Conservation (phyloP, 1,284 basidiomycete species). For the Cutaneotrichosporon dermatis region DNA sequence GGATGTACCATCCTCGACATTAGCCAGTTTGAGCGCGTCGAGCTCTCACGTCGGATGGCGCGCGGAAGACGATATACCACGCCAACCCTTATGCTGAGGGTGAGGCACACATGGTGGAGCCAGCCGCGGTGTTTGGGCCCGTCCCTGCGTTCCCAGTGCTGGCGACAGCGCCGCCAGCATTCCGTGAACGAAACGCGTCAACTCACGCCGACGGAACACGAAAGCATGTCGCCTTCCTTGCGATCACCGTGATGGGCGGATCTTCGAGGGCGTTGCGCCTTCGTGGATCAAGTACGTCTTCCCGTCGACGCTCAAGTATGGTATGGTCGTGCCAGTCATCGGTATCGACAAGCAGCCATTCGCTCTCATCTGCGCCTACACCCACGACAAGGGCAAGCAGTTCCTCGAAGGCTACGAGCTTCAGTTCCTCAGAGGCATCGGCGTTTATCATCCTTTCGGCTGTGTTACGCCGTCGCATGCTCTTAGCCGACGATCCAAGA, state of each 20-base stretch:
- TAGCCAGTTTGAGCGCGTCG: constrained; percentile 80
- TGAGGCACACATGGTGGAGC: constrained; percentile 31
- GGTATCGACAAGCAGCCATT: constrained; percentile 92
- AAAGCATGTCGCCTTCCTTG: constrained; percentile 69
- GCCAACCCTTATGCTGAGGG: constrained; percentile 41
- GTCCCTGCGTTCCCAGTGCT: constrained; percentile 39
- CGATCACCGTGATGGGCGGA: constrained; percentile 73
- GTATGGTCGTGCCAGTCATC: constrained; percentile 83
- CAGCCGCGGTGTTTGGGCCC: constrained; percentile 32
- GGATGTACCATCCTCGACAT: constrained; percentile 88
- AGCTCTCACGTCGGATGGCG: constrained; percentile 42
- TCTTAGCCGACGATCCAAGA: constrained; percentile 71
- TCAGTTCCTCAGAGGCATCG: constrained; percentile 81
- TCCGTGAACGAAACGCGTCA: constrained; percentile 25
- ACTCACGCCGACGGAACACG: constrained; percentile 65
- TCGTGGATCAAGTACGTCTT: constrained; percentile 70
- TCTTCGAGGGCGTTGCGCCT: constrained; percentile 77
- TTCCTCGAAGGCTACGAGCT: constrained; percentile 87
- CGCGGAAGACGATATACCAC: constrained; percentile 52
- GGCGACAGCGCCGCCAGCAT: constrained; percentile 23
- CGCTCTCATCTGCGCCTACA: constrained; percentile 84
- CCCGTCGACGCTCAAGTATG: constrained; percentile 74
- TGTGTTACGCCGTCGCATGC: constrained; percentile 86
- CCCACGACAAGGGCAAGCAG: constrained; percentile 69
- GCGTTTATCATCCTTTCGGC: constrained; percentile 94